Conservation (phyloP, 2,329 filamentous ascomycete species). For the Ophiocordyceps sinensis region DNA sequence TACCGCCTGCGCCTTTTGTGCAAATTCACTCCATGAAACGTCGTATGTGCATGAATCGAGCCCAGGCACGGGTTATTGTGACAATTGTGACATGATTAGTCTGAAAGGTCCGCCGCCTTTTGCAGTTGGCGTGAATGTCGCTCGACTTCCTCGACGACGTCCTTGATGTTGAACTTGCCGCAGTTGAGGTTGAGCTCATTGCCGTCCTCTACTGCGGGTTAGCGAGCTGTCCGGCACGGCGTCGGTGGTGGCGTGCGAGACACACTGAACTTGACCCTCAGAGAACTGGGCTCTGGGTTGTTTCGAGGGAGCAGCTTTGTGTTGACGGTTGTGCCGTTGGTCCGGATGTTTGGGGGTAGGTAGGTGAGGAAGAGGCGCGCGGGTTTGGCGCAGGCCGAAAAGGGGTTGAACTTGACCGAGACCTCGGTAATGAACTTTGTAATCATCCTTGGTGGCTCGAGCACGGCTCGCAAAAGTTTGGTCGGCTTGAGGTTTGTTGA, state of each 20-base stretch:
- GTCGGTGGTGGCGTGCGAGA: constrained; percentile 11
- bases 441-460: constrained; percentile 44
- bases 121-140: constrained; percentile 72
- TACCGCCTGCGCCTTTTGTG: neutral
- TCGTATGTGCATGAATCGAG: constrained; percentile 10
- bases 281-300: constrained; percentile 51
- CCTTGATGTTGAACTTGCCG: constrained; percentile 69
- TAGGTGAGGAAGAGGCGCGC: constrained; percentile 78
- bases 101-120: constrained; percentile 65
- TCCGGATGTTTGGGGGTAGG: constrained; percentile 66
- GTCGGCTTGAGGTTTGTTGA: too few relatives aligned
- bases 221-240: constrained; percentile 3
- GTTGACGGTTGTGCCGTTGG: constrained; percentile 59
- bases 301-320: constrained; percentile 59
- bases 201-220: constrained; percentile 58
- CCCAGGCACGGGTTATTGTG: neutral
- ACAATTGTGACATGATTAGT: constrained; percentile 10
- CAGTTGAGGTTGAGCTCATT: constrained; percentile 77
- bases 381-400: constrained; percentile 63
- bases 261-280: constrained; percentile 76
- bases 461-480: neutral
- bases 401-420: constrained; percentile 81
- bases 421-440: constrained; percentile 79
- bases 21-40: constrained; percentile 13
- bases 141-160: constrained; percentile 78